Percentiles rank a stretch among this genome's conserved stretches.
Evolutionary conservation across 441 rosid species (phyloP).

Genomic region (Brassica hybrid): DNA sequence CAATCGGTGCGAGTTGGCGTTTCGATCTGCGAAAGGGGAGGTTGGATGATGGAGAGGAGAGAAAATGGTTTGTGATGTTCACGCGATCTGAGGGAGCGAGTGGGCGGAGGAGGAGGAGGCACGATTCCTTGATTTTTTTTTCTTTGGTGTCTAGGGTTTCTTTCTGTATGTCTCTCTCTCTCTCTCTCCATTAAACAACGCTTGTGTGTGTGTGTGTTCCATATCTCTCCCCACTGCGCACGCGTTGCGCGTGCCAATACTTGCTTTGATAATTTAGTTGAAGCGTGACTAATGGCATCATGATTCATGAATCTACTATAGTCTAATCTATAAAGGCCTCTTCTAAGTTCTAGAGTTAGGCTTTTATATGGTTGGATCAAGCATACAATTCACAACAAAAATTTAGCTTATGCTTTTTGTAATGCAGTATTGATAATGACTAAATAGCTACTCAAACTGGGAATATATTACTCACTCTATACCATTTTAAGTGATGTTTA

Average conservation of each 20-base stretch:
- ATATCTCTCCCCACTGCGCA: constrained; percentile 19
- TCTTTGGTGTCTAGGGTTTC: constrained; percentile 37
- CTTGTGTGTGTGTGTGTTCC: neutral
- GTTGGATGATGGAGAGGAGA: constrained; percentile 12
- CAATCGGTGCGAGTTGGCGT: constrained; percentile 45
- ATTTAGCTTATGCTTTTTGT: neutral
- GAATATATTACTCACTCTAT: no score
- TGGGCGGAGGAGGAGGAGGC: constrained; percentile 41
- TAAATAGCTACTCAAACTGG: neutral
- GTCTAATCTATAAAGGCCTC: neutral
- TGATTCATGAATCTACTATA: neutral
- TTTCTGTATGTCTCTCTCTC: constrained; percentile 1
- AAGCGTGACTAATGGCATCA: constrained; percentile 33
- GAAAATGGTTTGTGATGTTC: constrained; percentile 35
- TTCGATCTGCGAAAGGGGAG: constrained; percentile 34
- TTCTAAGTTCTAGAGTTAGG: constrained; percentile 7
- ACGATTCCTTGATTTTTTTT: constrained; percentile 17
- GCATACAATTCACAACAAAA: neutral
- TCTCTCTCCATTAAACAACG: neutral
- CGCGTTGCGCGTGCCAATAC: constrained; percentile 48
- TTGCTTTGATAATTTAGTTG: constrained; percentile 4
- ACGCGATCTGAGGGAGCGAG: constrained; percentile 46
- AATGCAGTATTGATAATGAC: neutral
- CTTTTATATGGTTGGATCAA: constrained; percentile 26
- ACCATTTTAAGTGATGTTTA: no score